Conservation (phyloP, 2,329 filamentous ascomycete genomes). For the Magnaporthiopsis poae region DNA sequence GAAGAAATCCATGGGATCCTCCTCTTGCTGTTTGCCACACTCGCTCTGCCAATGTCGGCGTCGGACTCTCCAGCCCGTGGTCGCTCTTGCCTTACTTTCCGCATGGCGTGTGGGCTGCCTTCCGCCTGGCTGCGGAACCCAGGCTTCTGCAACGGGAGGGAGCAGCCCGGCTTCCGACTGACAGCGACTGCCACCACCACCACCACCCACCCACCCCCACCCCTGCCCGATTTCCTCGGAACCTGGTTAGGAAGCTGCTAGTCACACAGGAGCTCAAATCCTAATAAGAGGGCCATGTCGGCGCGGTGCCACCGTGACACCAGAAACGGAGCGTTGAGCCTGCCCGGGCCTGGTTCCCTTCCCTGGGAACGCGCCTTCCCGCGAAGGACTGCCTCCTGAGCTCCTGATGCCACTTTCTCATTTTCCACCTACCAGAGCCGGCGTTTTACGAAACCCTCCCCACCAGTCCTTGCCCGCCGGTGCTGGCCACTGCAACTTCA, state of each 20-base stretch:
- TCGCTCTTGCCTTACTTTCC: background rate
- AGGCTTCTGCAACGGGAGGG: background rate
- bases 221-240: background rate
- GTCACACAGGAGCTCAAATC: background rate
- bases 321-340: background rate
- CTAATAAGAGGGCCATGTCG: background rate
- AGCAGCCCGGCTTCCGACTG: background rate
- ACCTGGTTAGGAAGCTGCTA: background rate
- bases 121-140: background rate
- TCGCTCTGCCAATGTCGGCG: background rate
- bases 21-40: too few species aligned
- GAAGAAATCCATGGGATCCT: too few species aligned
- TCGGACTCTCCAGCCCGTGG: background rate
- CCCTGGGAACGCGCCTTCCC: background rate
- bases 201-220: too few species aligned
- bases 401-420: background rate
- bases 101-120: background rate
- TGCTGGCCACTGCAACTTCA: background rate
- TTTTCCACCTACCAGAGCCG: conserved; percentile 7
- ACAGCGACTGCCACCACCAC: background rate
- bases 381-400: background rate
- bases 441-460: background rate
- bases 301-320: background rate
- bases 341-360: background rate
- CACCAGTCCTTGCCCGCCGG: background rate